Conservation (phyloP, 495 filamentous ascomycete species). For the Cercophora samala region DNA sequence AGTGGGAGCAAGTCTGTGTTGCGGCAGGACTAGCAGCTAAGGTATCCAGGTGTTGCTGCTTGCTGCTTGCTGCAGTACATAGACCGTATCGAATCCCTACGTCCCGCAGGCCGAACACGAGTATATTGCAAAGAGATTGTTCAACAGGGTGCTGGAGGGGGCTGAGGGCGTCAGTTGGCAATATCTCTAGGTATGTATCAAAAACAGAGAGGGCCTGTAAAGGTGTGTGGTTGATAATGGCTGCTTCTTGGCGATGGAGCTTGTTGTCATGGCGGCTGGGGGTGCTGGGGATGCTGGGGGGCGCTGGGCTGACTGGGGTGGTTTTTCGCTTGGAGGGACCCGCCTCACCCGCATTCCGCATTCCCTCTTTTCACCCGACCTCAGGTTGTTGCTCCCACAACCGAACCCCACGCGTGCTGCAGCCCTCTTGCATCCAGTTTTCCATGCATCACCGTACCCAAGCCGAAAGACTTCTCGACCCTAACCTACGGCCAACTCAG, state of each 20-base stretch:
- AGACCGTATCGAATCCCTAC: background rate
- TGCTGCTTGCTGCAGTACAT: constrained; percentile 6
- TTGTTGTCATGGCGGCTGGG: constrained; percentile 34
- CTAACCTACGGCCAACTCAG: constrained; percentile 32
- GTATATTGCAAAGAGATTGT: background rate
- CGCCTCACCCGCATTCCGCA: constrained; percentile 32
- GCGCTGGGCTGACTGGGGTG: constrained; percentile 13
- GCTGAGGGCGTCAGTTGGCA: no score
- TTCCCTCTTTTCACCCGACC: constrained; percentile 29
- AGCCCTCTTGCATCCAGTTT: constrained; percentile 37
- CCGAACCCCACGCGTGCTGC: constrained; percentile 36
- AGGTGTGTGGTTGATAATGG: constrained; percentile 2
- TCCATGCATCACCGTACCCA: constrained; percentile 35
- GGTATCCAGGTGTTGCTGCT: background rate
- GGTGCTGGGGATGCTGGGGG: constrained; percentile 11
- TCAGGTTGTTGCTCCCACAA: constrained; percentile 20
- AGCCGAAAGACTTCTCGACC: constrained; percentile 18
- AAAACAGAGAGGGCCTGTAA: no score
- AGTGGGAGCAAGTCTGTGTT: constrained; percentile 20
- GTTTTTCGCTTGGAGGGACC: constrained; percentile 20
- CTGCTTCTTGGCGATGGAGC: constrained; percentile 27
- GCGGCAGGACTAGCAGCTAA: constrained; percentile 25
- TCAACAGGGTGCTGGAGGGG: background rate
- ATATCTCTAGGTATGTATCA: no score
- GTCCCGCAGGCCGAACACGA: background rate